A percentile compares a stretch with the other conserved stretches of the same genome.
Conservation (phyloP, 1,284 basidiomycete genomes). For the Rhodofomes roseus region DNA sequence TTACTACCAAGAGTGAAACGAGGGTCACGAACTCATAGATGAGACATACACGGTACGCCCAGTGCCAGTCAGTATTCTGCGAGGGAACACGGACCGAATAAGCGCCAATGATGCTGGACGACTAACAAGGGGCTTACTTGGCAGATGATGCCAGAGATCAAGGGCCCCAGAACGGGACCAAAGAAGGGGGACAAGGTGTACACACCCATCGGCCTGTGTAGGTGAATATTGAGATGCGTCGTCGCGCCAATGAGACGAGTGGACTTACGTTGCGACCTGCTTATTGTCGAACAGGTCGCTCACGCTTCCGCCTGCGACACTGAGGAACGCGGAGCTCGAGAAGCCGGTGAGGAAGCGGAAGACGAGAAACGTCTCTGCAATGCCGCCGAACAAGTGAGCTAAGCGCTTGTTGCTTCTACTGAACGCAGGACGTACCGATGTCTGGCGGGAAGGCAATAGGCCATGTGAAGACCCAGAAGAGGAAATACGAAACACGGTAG, state of each 20-base stretch:
- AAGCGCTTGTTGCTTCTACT: not conserved
- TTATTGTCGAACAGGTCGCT: constrained; percentile 69
- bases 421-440: constrained; percentile 30
- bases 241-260: not conserved
- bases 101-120: not conserved
- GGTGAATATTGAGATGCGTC: constrained; percentile 4
- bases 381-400: not conserved
- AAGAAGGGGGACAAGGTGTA: constrained; percentile 72
- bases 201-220: constrained; percentile 73
- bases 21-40: constrained; percentile 57
- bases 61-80: constrained; percentile 67
- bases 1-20: constrained; percentile 46
- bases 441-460: constrained; percentile 50
- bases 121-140: constrained; percentile 31
- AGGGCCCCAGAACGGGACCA: constrained; percentile 68
- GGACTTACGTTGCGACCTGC: constrained; percentile 60
- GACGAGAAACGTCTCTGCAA: constrained; percentile 51
- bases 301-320: constrained; percentile 78
- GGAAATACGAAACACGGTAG: constrained; percentile 36
- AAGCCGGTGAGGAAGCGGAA: constrained; percentile 74
- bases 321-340: constrained; percentile 71
- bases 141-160: constrained; percentile 53
- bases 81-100: not conserved
- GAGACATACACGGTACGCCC: constrained; percentile 70
- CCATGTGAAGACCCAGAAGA: constrained; percentile 44